phyloP scores from a whole-genome alignment of 768 basidiomycete species.

The Flagelloscypha sp. region DNA sequence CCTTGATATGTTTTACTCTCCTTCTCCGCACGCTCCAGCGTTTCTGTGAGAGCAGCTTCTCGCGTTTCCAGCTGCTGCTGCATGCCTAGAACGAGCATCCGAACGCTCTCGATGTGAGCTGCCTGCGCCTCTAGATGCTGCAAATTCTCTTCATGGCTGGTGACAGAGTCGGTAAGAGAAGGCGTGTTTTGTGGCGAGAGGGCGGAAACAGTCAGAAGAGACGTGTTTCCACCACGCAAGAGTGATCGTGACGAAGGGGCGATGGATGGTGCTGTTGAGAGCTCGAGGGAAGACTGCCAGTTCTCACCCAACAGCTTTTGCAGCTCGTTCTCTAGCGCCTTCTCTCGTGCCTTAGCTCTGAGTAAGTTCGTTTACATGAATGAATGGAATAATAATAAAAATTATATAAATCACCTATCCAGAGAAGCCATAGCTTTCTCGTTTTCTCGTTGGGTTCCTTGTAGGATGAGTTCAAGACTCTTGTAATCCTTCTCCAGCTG shows the following conservation, averaged over 20 bases:
- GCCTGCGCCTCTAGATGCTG: conserved; percentile 32
- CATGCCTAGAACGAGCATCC: conserved; percentile 65
- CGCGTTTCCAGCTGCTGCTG: conserved; percentile 59
- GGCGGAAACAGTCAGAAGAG: not conserved
- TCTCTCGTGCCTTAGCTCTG: conserved; percentile 63
- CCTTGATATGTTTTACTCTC: conserved; percentile 50
- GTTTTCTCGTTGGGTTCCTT: conserved; percentile 81
- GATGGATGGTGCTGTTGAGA: not conserved
- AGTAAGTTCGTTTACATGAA: conserved; percentile 1
- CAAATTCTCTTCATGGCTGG: not conserved
- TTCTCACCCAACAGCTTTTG: conserved; percentile 66
- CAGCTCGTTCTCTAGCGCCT: conserved; percentile 67
- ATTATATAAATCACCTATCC: conserved; percentile 45
- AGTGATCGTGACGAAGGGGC: no score
- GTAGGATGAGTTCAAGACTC: conserved; percentile 65
- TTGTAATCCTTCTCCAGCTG: conserved; percentile 64
- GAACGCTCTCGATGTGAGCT: conserved; percentile 61
- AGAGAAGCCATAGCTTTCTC: conserved; percentile 77
- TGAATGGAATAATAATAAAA: not conserved
- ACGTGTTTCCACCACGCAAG: conserved; percentile 14
- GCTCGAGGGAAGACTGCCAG: conserved; percentile 55
- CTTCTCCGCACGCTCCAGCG: conserved; percentile 50
- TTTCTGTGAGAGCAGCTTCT: conserved; percentile 54
- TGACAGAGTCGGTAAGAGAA: not conserved
- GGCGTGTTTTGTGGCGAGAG: not conserved